These are phyloP conservation scores for Leccinum subrobustum DNA, from an alignment of 1,284 basidiomycete species.

Conservation along the genomic window DNA sequence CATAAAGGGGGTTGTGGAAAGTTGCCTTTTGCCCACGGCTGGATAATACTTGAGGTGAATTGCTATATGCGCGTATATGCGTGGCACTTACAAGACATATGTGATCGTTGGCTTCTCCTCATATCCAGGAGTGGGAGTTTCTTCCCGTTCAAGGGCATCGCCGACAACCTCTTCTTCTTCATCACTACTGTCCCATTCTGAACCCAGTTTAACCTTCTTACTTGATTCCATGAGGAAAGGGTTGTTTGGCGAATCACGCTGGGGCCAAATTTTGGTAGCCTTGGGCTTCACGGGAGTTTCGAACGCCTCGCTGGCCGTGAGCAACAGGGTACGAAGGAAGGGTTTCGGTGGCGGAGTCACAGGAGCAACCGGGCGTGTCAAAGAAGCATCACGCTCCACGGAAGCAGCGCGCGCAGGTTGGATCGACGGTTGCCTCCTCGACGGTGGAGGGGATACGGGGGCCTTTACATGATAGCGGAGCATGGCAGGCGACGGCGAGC, in stretches of 20 bases:
- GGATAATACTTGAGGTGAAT: not conserved
- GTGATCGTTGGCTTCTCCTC: constrained; percentile 49
- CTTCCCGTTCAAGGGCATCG: constrained; percentile 26
- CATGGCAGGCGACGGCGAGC: no score
- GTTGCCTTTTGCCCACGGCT: constrained; percentile 36
- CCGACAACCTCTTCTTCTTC: constrained; percentile 24
- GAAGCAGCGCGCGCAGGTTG: constrained; percentile 27
- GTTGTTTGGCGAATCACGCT: constrained; percentile 53
- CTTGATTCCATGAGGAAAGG: constrained; percentile 43
- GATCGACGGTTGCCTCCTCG: not conserved
- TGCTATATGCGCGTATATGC: not conserved
- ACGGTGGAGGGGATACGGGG: no score
- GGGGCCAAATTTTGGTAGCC: constrained; percentile 30
- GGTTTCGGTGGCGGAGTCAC: constrained; percentile 28
- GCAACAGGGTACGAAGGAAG: constrained; percentile 22
- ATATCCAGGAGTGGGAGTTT: constrained; percentile 31
- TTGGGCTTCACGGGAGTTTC: constrained; percentile 25
- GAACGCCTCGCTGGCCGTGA: constrained; percentile 5
- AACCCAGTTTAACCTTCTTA: constrained; percentile 10
- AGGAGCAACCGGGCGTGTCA: constrained; percentile 4
- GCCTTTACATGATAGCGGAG: no score
- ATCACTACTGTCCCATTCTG: constrained; percentile 35
- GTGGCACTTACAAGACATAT: constrained; percentile 47
- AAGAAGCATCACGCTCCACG: constrained; percentile 15
- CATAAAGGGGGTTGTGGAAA: constrained; percentile 33